Base-by-base conservation (phyloP, 2,329 filamentous ascomycete genomes). In the Fusarium sp. region DNA sequence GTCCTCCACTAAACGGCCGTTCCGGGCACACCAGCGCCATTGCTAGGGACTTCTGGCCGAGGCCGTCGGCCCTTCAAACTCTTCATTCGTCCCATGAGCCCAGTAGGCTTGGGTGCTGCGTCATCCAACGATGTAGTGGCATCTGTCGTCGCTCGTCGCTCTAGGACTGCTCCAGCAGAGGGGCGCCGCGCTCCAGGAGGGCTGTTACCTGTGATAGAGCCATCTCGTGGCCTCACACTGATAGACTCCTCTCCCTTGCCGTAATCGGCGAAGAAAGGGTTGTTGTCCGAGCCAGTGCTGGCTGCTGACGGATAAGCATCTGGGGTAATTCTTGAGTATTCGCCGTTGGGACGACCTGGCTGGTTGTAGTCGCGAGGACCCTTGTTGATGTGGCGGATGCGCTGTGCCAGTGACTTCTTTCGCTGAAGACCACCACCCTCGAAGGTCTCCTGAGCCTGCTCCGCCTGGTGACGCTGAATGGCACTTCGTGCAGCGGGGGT, bases 381-480 rank as follows among this genome's bases (percentile, higher is more conserved):
- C 65, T 90, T 90, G 77, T 91, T 93, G 74, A 97, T 94, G 69
- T 93, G 92, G 40, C 94, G 91, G 77, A 99, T 92, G 57, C 94
- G 92, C 78, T 98, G 94, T 4, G 94, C 96, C 63, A 99, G 85
- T 28, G 94, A 98, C 84, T 98, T 98, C 86, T 98, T 98, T 63
- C 96, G 90, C 71, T 91, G 89, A 42, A 99, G 80, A 7, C 92
- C 91, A 8, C 82, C 81, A 8, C 82, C 81, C 22, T 85, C 80
- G 56, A 82, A 76, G 60, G 87, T 86, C 45, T 91, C 87, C 19
- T 85, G 87, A 8, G 84, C 86, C 65, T 92, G 81, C 73, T 90
- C 94, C 33, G 87, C 91, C 74, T 95, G 88, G 50, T 89, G 89
- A 64, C 91, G 89, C 77, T 93, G 88, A 55, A 97, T 93, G 19